Evolutionary conservation across 2,329 filamentous ascomycete species (phyloP), one percentile per base, ranked within the genome.

Genomic region (Fusarium citri): DNA sequence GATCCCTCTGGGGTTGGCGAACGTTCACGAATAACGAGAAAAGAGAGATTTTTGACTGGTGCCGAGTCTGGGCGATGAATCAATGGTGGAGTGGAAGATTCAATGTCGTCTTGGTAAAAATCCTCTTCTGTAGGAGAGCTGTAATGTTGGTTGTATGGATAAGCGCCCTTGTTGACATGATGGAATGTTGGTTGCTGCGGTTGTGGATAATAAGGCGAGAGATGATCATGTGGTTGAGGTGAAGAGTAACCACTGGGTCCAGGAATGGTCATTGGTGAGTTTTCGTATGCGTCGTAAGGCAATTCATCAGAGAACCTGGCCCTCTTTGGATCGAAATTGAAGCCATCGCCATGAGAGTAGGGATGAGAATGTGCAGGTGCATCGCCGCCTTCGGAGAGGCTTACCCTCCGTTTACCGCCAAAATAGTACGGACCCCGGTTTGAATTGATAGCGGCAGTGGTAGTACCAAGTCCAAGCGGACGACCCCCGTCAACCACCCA

Each of bases 331-430:
- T 66, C 64, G 43, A 69, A 65, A 55, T 49, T 57, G 64, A 74
- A 72, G 67, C 65, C 66, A 70, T 79, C 34, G n/a, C 30, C 31
- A 53, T 41, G 49, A 25, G 23, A 12, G 31, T 25, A 31, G 23
- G 6, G 12, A 25, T 53, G 23, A 15, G 49, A 42, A 41, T 42
- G 16, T 53, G 49, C 23, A 41, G 37, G 16, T 53, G 49, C 31
- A 41, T 53, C 76, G 62, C 77, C 72, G 55, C 77, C 75, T 43
- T 80, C 78, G 53, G 76, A 74, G 50, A 79, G 72, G 70, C 78
- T 80, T 58, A 80, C 77, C 30, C 80, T 78, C 50, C 81, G 80
- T 74, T 83, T 83, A 62, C 78, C 81, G 61, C 75, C 78, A 26
- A 76, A 74, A 63, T 77, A 59, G 67, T 80, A 78, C 37, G 74